These are phyloP conservation scores for Globisporangium viniferum DNA, from an alignment of 352 stramenopile species.

Conservation along the genomic window DNA sequence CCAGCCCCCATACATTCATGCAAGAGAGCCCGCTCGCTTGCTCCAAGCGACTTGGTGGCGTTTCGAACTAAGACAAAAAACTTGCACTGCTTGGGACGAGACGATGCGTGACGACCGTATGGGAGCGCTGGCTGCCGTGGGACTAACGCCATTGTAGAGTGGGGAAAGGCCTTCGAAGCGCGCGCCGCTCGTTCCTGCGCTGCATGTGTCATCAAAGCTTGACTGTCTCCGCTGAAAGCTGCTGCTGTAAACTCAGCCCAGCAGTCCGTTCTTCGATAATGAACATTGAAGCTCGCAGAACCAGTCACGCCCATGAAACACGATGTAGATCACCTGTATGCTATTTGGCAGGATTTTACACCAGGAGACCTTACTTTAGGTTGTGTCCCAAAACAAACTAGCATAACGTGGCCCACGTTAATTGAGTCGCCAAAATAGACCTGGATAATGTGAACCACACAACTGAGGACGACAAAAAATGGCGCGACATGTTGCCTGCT, in stretches of 20 bases:
- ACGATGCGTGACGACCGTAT: background rate
- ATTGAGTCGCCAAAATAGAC: background rate
- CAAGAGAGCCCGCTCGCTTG: background rate
- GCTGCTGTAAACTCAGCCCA: background rate
- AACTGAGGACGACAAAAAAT: background rate
- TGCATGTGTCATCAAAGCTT: background rate
- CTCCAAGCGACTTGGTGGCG: background rate
- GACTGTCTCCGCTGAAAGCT: background rate
- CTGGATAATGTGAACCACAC: background rate
- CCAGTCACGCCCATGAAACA: background rate
- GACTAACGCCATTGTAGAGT: background rate
- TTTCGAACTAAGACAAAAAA: background rate
- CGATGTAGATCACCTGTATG: background rate
- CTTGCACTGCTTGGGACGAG: background rate
- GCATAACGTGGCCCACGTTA: background rate
- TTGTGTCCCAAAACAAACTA: background rate
- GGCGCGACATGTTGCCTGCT: background rate
- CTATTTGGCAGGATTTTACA: background rate
- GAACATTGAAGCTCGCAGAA: slow-evolving; percentile 1
- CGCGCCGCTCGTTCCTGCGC: background rate
- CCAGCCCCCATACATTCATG: background rate
- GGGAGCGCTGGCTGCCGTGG: background rate
- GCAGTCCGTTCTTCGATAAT: slow-evolving; percentile 1
- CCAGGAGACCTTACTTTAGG: background rate
- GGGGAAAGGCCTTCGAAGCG: background rate